phyloP scores from a whole-genome alignment of 352 stramenopile species.

The Phytopythium montanum region DNA sequence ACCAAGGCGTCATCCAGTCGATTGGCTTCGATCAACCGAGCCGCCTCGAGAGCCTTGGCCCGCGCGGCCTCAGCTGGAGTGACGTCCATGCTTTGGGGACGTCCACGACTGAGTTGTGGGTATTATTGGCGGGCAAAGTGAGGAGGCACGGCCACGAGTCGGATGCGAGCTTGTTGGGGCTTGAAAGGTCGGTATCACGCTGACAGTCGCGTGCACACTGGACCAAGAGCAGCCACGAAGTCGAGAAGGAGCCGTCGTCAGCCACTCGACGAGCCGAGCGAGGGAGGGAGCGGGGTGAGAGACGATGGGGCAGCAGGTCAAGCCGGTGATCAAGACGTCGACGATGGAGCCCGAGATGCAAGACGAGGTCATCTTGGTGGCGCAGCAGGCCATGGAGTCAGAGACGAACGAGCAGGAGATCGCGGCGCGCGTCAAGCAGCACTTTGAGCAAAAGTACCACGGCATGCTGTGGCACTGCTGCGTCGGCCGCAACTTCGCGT shows the following conservation, averaged over 20 bases:
- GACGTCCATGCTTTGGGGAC: slow-evolving; percentile 20
- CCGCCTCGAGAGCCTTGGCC: slow-evolving; percentile 43
- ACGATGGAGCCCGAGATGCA: slow-evolving; percentile 86
- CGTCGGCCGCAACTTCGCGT: slow-evolving; percentile 93
- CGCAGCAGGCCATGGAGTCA: slow-evolving; percentile 74
- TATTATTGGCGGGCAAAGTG: no score
- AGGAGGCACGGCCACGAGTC: not conserved
- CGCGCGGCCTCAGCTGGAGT: slow-evolving; percentile 47
- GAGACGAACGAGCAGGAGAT: slow-evolving; percentile 88
- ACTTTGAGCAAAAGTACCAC: slow-evolving; percentile 93
- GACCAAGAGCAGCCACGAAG: not conserved
- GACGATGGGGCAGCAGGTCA: slow-evolving; percentile 56
- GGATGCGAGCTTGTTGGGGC: not conserved
- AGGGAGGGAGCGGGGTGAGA: not conserved
- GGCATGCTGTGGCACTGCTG: slow-evolving; percentile 93
- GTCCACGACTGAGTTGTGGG: not conserved
- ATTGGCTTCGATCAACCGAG: slow-evolving; percentile 20
- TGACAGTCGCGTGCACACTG: no score
- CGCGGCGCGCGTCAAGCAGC: slow-evolving; percentile 87
- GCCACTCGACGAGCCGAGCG: not conserved
- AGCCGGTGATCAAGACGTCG: slow-evolving; percentile 86
- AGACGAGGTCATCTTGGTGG: slow-evolving; percentile 79
- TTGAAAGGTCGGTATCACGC: slow-evolving; percentile 9
- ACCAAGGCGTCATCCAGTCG: slow-evolving; percentile 48
- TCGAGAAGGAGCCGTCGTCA: not conserved